phyloP scores from a whole-genome alignment of 768 basidiomycete genomes.

The Naganishia kalamii region DNA sequence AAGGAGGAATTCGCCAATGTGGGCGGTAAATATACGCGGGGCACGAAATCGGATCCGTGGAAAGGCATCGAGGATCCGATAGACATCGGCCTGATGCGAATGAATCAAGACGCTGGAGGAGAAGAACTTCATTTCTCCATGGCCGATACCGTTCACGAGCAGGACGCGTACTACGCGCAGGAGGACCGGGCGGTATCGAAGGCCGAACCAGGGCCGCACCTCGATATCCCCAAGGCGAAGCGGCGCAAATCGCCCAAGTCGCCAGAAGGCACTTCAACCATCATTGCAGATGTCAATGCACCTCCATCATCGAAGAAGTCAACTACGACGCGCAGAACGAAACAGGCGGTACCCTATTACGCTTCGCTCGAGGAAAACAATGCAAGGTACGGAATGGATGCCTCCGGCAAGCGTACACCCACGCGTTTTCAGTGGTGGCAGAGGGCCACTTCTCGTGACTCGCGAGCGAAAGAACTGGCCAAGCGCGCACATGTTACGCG shows the following conservation, averaged over 20 bases:
- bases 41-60: neutral
- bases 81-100: neutral
- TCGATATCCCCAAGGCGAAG: neutral
- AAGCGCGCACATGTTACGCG: neutral
- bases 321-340: neutral
- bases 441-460: slow-evolving; percentile 3
- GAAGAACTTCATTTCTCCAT: neutral
- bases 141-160: neutral
- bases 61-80: neutral
- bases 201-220: neutral
- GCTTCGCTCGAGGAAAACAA: neutral
- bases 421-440: slow-evolving; percentile 16
- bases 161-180: neutral
- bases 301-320: neutral
- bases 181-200: neutral
- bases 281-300: neutral
- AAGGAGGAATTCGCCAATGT: neutral
- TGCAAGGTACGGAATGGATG: neutral
- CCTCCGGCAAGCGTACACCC: neutral
- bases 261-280: too few relatives aligned
- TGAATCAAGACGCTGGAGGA: neutral
- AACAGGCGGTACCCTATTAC: neutral
- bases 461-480: neutral
- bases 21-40: neutral
- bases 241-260: neutral